A percentile compares a stretch with the other conserved stretches of the same genome.
These are phyloP conservation scores for Scheffersomyces lignosus DNA, from an alignment of 805 yeast species.

Conservation along the genomic window DNA sequence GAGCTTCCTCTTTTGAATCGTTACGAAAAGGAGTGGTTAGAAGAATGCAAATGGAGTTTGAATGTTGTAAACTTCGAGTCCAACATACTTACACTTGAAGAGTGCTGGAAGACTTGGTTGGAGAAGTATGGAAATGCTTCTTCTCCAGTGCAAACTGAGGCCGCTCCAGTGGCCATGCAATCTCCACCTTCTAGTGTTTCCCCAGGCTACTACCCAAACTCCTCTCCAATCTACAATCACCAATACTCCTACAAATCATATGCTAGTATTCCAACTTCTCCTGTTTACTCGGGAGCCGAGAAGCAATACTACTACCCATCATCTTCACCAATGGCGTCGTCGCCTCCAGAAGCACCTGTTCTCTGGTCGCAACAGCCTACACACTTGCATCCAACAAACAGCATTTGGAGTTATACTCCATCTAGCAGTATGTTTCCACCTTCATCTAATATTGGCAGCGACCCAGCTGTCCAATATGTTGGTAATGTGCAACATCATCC, in stretches of 20 bases:
- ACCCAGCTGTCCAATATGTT: conserved; percentile 21
- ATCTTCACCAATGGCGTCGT: conserved; percentile 28
- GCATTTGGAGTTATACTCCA: conserved; percentile 28
- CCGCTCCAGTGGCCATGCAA: conserved; percentile 1
- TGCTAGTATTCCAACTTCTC: conserved; percentile 20
- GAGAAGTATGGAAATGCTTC: conserved; percentile 25
- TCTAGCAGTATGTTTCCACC: conserved; percentile 17
- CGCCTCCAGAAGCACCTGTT: conserved; percentile 22
- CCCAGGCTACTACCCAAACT: conserved; percentile 5
- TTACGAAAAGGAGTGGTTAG: conserved; percentile 72
- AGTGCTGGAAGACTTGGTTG: conserved; percentile 47
- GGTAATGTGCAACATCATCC: conserved; percentile 11
- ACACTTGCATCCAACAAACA: conserved; percentile 5
- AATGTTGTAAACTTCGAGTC: conserved; percentile 38
- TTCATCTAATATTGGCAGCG: conserved; percentile 7
- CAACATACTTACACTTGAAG: conserved; percentile 42
- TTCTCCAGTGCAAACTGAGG: conserved; percentile 2
- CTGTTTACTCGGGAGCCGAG: conserved; percentile 10
- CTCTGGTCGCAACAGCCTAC: conserved; percentile 6
- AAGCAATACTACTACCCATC: conserved; percentile 13
- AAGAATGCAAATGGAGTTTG: conserved; percentile 58
- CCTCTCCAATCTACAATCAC: conserved; percentile 7
- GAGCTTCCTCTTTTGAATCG: conserved; percentile 57
- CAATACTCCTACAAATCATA: conserved; percentile 5
- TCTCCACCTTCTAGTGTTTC: conserved; percentile 6